Evolutionary conservation across 2,329 filamentous ascomycete species (phyloP).

Genomic region (Chaetomium sp.): DNA sequence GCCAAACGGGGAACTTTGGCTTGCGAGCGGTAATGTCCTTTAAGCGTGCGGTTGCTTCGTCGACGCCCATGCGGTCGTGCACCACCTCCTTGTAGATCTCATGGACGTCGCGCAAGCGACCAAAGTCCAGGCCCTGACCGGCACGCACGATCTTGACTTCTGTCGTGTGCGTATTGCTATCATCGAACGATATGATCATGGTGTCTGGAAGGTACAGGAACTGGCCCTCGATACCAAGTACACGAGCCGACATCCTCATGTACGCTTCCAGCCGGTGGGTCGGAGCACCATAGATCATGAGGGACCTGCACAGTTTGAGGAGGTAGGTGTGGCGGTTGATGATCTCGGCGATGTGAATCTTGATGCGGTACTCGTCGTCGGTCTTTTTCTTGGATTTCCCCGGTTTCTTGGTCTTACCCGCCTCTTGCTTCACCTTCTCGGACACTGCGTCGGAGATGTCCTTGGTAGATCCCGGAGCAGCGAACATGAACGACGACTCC

Average conservation of each 20-base stretch:
- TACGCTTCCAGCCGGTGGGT: constrained; percentile 92
- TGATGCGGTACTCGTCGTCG: constrained; percentile 49
- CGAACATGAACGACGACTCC: constrained; percentile 57
- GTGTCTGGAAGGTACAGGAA: constrained; percentile 89
- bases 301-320: constrained; percentile 76
- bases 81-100: constrained; percentile 82
- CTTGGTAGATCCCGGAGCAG: constrained; percentile 48
- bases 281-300: constrained; percentile 90
- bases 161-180: constrained; percentile 71
- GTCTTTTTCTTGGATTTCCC: constrained; percentile 33
- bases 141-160: constrained; percentile 75
- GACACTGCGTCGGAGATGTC: constrained; percentile 49
- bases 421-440: constrained; percentile 46
- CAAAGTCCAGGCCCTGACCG: constrained; percentile 70
- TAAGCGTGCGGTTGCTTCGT: constrained; percentile 66
- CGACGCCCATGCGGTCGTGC: constrained; percentile 72
- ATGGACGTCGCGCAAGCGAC: constrained; percentile 72
- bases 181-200: constrained; percentile 93
- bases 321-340: constrained; percentile 81
- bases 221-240: constrained; percentile 84
- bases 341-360: constrained; percentile 65
- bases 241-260: constrained; percentile 85
- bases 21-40: constrained; percentile 55
- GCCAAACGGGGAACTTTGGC: constrained; percentile 53
- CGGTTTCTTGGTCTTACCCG: constrained; percentile 30